These are phyloP conservation scores for Ceratonia siliqua DNA, from an alignment of 306 rosid species.

Conservation along the genomic window DNA sequence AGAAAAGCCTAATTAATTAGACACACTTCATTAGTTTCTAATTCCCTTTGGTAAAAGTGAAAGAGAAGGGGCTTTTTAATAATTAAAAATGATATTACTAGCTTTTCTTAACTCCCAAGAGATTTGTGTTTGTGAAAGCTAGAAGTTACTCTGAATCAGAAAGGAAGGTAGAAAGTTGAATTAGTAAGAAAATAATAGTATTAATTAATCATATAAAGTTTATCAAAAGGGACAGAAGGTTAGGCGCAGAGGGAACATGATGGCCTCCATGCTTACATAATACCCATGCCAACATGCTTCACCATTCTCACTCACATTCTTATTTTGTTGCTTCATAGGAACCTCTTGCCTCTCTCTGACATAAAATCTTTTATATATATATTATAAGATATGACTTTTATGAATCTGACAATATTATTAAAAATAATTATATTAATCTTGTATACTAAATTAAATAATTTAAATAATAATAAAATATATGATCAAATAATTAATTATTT, in stretches of 20 bases:
- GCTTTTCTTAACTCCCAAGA: constrained; percentile 40
- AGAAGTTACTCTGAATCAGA: constrained; percentile 33
- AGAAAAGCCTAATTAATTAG: constrained; percentile 34
- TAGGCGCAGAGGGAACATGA: constrained; percentile 81
- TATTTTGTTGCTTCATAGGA: constrained; percentile 31
- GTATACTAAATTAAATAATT: no score
- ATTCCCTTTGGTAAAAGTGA: constrained; percentile 30
- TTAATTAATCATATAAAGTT: constrained; percentile 37
- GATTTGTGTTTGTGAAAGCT: constrained; percentile 47
- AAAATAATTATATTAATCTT: no score
- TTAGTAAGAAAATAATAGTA: constrained; percentile 11
- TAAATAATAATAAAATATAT: no score
- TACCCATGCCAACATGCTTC: constrained; percentile 50
- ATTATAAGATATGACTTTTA: no score
- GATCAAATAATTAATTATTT: no score
- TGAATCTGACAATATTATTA: no score
- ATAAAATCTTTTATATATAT: no score
- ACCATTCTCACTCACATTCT: constrained; percentile 39
- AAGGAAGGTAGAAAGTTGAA: constrained; percentile 33
- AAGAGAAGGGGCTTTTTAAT: background rate
- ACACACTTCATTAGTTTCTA: constrained; percentile 27
- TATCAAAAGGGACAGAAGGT: constrained; percentile 52
- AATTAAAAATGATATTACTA: background rate
- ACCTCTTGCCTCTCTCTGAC: no score
- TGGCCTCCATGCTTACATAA: constrained; percentile 63